Conservation (phyloP, 805 yeast species). For the Lipomyces sp. region DNA sequence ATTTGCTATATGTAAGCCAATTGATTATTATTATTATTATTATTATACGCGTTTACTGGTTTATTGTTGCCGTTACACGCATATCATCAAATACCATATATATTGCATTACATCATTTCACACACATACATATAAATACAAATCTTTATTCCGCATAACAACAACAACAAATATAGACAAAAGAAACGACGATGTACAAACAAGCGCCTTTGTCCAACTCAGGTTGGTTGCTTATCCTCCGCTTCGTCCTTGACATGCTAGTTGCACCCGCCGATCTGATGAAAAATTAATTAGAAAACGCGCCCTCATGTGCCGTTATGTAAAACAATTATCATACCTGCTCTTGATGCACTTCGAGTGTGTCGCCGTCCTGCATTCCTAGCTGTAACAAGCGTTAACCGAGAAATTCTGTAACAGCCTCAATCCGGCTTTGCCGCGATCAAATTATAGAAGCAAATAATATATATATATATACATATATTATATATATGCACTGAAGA, state of each 20-base stretch:
- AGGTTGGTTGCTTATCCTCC: too few relatives aligned
- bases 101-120: not conserved
- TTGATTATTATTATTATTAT: not conserved
- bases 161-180: not conserved
- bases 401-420: not conserved
- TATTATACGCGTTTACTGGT: too few relatives aligned
- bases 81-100: not conserved
- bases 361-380: conserved; percentile 94
- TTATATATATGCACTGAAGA: too few relatives aligned
- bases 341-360: conserved; percentile 95
- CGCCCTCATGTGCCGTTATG: not conserved
- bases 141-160: not conserved
- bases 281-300: not conserved
- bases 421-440: too few relatives aligned
- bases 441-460: too few relatives aligned
- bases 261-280: not conserved
- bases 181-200: too few relatives aligned
- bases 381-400: conserved; percentile 46
- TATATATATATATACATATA: too few relatives aligned
- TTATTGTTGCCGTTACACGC: not conserved
- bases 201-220: too few relatives aligned
- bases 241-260: too few relatives aligned
- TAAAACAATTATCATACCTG: conserved; percentile 55
- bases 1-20: not conserved
- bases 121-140: not conserved